A percentile compares a stretch with the other conserved stretches of the same genome.
Evolutionary conservation across 1,139 yeast species (phyloP).

Genomic region (Pichia sp.): DNA sequence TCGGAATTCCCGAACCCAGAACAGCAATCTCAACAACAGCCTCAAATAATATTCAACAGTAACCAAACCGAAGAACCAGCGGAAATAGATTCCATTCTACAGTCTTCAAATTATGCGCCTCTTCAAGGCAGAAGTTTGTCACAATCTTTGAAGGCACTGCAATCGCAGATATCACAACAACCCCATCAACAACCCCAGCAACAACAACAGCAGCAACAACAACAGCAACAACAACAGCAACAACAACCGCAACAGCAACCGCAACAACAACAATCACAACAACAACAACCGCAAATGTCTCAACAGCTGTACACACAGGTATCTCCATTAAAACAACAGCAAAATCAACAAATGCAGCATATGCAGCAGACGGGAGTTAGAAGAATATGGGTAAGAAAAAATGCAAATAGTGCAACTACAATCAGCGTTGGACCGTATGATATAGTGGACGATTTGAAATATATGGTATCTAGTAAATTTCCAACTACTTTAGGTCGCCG

Average conservation of each 20-base stretch:
- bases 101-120: not conserved
- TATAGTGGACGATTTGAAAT: slow-evolving; percentile 73
- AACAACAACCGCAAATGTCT: not conserved
- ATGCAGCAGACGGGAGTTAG: no score
- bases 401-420: slow-evolving; percentile 66
- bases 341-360: no score
- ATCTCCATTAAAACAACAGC: no score
- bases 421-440: slow-evolving; percentile 52
- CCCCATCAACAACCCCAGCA: not conserved
- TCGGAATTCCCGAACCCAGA: not conserved
- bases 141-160: no score
- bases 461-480: slow-evolving; percentile 55
- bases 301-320: not conserved
- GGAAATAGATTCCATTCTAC: not conserved
- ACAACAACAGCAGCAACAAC: not conserved
- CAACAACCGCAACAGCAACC: not conserved
- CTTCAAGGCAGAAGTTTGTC: not conserved
- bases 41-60: no score
- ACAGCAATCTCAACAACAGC: not conserved
- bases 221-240: not conserved
- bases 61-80: not conserved
- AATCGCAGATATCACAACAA: not conserved
- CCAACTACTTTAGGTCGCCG: slow-evolving; percentile 65
- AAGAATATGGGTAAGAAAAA: slow-evolving; percentile 65
- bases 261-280: not conserved